Evolutionary conservation across 768 basidiomycete genomes (phyloP).

Genomic region (Termitomyces sp.): DNA sequence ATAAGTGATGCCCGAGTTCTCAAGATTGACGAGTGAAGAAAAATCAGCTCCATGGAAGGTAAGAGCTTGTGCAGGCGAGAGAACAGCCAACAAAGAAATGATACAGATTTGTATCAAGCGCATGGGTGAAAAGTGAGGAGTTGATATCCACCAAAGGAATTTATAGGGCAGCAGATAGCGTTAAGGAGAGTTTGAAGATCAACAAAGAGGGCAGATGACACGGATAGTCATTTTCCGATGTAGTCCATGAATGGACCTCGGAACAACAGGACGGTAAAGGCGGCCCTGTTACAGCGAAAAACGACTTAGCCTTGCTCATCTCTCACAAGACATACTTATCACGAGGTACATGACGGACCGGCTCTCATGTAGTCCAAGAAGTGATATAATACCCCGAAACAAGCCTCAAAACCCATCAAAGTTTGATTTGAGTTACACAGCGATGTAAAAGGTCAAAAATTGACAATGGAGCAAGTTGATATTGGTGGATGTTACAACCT

Average conservation of each 20-base stretch:
- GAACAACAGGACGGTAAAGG: neutral
- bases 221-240: neutral
- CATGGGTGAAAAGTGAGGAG: slow-evolving; percentile 11
- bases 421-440: neutral
- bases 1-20: slow-evolving; percentile 40
- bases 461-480: too few species aligned
- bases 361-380: neutral
- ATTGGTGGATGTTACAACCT: neutral
- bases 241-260: neutral
- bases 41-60: slow-evolving; percentile 52
- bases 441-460: neutral
- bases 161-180: neutral
- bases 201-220: slow-evolving; percentile 4
- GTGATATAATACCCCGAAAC: neutral
- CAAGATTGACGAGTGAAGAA: slow-evolving; percentile 47
- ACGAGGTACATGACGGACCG: slow-evolving; percentile 11
- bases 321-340: slow-evolving; percentile 8
- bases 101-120: slow-evolving; percentile 16
- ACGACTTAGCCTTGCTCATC: neutral
- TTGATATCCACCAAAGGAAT: neutral
- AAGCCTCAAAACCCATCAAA: neutral
- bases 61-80: slow-evolving; percentile 27
- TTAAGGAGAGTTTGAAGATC: neutral
- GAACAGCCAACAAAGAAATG: slow-evolving; percentile 14
- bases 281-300: slow-evolving; percentile 2